Percentiles rank a stretch among this genome's conserved stretches.
Evolutionary conservation across 2,329 filamentous ascomycete genomes (phyloP).

Genomic region (Arthrocladium fulminans): DNA sequence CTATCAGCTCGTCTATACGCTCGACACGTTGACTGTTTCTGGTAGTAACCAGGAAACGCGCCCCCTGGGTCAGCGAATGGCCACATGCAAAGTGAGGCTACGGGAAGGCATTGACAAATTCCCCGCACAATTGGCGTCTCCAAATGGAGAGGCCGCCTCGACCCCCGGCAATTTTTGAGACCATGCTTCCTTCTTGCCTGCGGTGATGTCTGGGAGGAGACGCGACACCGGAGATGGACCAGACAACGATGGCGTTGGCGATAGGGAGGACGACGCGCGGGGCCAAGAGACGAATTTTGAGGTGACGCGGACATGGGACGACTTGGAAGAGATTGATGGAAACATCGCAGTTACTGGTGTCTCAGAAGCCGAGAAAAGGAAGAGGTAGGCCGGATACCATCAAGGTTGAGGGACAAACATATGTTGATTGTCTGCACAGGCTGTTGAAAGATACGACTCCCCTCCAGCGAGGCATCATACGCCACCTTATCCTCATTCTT

Average conservation of each 20-base stretch:
- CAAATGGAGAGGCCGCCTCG: constrained; percentile 10
- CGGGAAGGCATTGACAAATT: background rate
- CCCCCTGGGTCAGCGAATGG: background rate
- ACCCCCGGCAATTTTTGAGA: constrained; percentile 27
- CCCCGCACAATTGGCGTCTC: constrained; percentile 4
- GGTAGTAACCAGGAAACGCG: background rate
- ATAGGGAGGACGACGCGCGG: constrained; percentile 17
- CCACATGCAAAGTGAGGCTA: background rate
- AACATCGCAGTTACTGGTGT: constrained; percentile 64
- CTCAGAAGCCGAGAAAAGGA: constrained; percentile 74
- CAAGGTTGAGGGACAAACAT: constrained; percentile 7
- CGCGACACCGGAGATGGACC: constrained; percentile 26
- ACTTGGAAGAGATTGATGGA: constrained; percentile 69
- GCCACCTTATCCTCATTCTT: constrained; percentile 83
- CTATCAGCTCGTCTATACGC: background rate
- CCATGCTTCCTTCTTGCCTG: constrained; percentile 37
- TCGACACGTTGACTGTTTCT: background rate
- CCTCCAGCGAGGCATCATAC: constrained; percentile 90
- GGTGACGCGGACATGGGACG: constrained; percentile 51
- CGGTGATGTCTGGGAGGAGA: constrained; percentile 10
- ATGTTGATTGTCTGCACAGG: constrained; percentile 38
- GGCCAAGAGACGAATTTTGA: constrained; percentile 39
- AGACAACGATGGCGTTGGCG: constrained; percentile 33
- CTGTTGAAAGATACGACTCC: constrained; percentile 89
- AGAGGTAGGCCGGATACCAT: constrained; percentile 40